These are phyloP conservation scores for Alternaria arborescens DNA, from an alignment of 2,329 filamentous ascomycete genomes.

Conservation along the genomic window DNA sequence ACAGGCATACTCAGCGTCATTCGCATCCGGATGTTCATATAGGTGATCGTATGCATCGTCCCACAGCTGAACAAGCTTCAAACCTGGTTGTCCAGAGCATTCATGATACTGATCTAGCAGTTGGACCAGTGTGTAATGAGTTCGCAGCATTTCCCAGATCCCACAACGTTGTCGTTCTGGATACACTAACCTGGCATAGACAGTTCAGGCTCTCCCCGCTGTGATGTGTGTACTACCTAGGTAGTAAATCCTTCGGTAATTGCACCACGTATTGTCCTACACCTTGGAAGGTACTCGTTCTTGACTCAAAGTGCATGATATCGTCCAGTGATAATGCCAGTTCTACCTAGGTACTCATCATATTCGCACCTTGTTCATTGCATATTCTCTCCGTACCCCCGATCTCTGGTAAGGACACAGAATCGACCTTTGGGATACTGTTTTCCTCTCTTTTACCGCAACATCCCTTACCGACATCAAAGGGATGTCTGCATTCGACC, in stretches of 20 bases:
- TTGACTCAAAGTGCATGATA: too few species aligned
- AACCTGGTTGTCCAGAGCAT: background rate
- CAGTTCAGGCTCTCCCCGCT: background rate
- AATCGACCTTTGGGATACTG: background rate
- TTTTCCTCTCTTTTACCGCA: background rate
- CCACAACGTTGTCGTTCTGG: background rate
- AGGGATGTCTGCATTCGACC: background rate
- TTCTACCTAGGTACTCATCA: too few species aligned
- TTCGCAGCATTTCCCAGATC: background rate
- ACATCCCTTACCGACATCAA: background rate
- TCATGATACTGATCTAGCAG: background rate
- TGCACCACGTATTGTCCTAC: background rate
- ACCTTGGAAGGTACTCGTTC: too few species aligned
- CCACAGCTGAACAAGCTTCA: background rate
- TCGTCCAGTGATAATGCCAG: too few species aligned
- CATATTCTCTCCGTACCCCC: background rate
- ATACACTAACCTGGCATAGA: background rate
- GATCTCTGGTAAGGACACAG: background rate
- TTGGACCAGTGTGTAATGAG: background rate
- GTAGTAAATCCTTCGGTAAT: background rate
- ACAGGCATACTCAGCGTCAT: background rate
- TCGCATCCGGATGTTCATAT: background rate
- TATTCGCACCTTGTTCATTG: too few species aligned
- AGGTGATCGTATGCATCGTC: background rate
- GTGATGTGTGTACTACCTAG: background rate